Base-by-base conservation (phyloP, 495 filamentous ascomycete species). In the Tetracladium marchalianum region DNA sequence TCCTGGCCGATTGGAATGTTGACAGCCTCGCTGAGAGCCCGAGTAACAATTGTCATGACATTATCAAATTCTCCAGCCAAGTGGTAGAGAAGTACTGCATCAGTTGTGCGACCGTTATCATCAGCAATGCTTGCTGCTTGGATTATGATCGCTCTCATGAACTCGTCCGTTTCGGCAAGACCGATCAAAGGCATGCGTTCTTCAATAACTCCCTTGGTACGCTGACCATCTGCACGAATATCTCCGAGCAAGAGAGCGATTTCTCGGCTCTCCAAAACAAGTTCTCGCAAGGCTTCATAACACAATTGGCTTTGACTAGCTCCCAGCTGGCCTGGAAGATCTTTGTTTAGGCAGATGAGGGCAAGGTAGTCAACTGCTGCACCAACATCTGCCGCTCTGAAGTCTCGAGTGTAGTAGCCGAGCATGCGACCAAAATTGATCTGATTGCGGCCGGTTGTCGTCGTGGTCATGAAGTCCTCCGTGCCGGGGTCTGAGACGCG, bases 201-300 rank as follows among this genome's bases (percentile, higher is more conserved):
- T 65, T 96, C 90, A 54, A 99, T 87, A 10, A 83, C 75, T 38
- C 92, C 92, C 52, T 77, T 80, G 53, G 93, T 83, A 43, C 87
- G 80, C 24, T 72, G 76, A 13, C 92, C 92, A 55, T 95, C 85
- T 7, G 74, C 71, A 46, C 77, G 76, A 48, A 99, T 84, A 58
- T 99, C 93, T 32, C 93, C 92, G 41, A 99, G 81, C 16, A 99
- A 72, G 51, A 85, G 84, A 50, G 90, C 88, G 60, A 95, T 97
- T 59, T 97, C 92, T 45, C 90, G 75, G 10, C 85, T 94, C 66
- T 97, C 92, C 15, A 99, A 72, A 33, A 95, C 85, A 43, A 95
- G 84, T 59, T 97, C 92, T n/a, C 88, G 84, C 46, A 99, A 71
- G 15, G 90, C 89, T 59, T 94, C 87, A 61, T 96, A 86, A 63